A percentile compares a stretch with the other conserved stretches of the same genome.
Conservation (phyloP, 2,329 filamentous ascomycete genomes). For the Macrophomina phaseolina region DNA sequence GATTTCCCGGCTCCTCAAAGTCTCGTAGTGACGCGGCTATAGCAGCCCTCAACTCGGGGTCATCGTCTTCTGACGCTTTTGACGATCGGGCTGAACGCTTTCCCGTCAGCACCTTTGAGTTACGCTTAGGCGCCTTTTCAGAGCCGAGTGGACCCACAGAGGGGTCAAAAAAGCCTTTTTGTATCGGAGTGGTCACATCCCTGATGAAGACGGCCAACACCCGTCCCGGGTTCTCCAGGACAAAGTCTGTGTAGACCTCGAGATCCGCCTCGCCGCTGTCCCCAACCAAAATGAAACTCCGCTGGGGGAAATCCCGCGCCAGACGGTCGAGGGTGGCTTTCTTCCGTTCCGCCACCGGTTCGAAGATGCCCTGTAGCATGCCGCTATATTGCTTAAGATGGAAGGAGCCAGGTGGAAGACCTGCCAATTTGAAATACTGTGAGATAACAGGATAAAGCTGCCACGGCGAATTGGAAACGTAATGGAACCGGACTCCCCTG, state of each 20-base stretch:
- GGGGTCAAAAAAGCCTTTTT: conserved; percentile 78
- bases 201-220: conserved; percentile 91
- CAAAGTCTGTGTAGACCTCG: conserved; percentile 96
- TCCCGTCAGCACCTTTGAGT: conserved; percentile 25
- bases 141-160: conserved; percentile 50
- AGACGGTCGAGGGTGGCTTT: conserved; percentile 85
- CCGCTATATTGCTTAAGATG: conserved; percentile 96
- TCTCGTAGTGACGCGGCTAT: conserved; percentile 55
- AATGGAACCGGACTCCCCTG: conserved; percentile 88
- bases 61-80: conserved; percentile 47
- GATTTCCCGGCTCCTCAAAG: conserved; percentile 46
- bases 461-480: conserved; percentile 99
- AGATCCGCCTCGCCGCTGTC: conserved; percentile 97
- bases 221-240: conserved; percentile 78
- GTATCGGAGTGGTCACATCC: conserved; percentile 84
- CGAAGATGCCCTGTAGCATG: conserved; percentile 97
- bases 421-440: conserved; percentile 80
- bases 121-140: conserved; percentile 35
- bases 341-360: conserved; percentile 94
- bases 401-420: conserved; percentile 84
- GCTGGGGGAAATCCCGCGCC: conserved; percentile 84
- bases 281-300: conserved; percentile 89
- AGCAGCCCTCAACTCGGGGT: conserved; percentile 54
- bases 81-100: conserved; percentile 31
- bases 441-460: conserved; percentile 91